These are phyloP conservation scores for Sordariomycetes sp. DNA, from an alignment of 2,329 filamentous ascomycete species.

Conservation along the genomic window DNA sequence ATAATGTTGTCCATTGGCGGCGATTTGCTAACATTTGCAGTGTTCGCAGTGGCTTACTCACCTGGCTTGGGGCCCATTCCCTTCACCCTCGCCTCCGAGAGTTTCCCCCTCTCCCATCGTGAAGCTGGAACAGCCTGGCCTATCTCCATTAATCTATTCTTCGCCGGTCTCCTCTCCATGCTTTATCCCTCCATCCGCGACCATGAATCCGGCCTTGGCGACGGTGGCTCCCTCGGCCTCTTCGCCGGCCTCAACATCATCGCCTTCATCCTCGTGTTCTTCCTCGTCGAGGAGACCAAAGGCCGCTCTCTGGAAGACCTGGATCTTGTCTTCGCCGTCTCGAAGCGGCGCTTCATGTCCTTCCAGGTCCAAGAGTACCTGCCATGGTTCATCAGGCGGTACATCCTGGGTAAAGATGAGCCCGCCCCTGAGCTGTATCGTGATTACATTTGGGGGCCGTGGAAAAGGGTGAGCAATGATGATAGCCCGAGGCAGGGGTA, in stretches of 20 bases:
- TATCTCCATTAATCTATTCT: slow-evolving; percentile 36
- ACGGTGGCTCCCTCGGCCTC: slow-evolving; percentile 29
- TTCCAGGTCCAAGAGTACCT: slow-evolving; percentile 23
- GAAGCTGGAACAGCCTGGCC: slow-evolving; percentile 39
- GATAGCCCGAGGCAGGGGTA: too few relatives aligned
- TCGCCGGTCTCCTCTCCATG: slow-evolving; percentile 34
- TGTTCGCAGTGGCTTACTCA: slow-evolving; percentile 32
- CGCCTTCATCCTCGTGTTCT: slow-evolving; percentile 32
- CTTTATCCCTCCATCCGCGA: slow-evolving; percentile 21
- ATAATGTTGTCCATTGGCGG: not conserved
- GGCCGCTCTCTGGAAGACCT: slow-evolving; percentile 25
- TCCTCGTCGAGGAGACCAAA: slow-evolving; percentile 29
- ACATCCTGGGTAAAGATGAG: slow-evolving; percentile 11
- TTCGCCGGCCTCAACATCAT: slow-evolving; percentile 37
- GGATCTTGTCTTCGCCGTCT: slow-evolving; percentile 26
- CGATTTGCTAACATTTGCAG: slow-evolving; percentile 8
- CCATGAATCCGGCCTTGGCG: slow-evolving; percentile 12
- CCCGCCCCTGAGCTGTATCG: slow-evolving; percentile 21
- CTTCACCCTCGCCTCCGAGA: slow-evolving; percentile 40
- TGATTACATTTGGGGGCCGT: slow-evolving; percentile 19
- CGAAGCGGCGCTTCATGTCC: slow-evolving; percentile 26
- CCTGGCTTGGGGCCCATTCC: slow-evolving; percentile 35
- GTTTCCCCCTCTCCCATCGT: slow-evolving; percentile 38
- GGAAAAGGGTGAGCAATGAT: slow-evolving; percentile 3
- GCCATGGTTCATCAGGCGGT: slow-evolving; percentile 22